Percentiles rank a stretch among this genome's conserved stretches.
Evolutionary conservation across 2,329 filamentous ascomycete genomes (phyloP).

Genomic region (Nectriaceae sp.): DNA sequence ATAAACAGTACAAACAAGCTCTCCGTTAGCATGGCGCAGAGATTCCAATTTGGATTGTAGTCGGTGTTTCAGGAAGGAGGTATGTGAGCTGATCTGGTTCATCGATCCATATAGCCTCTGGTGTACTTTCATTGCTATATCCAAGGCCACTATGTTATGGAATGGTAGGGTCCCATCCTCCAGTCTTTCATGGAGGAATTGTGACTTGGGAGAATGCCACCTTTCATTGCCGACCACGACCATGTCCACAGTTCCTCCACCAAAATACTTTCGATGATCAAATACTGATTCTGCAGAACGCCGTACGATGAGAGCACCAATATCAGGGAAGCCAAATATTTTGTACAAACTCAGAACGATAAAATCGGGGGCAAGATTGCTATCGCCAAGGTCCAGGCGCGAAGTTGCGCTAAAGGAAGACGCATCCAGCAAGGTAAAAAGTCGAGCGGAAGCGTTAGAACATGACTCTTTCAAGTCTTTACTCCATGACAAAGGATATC

Average conservation of each 20-base stretch:
- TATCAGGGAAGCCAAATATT: constrained; percentile 94
- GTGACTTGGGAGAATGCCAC: constrained; percentile 79
- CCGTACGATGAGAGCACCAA: constrained; percentile 82
- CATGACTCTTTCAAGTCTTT: constrained; percentile 41
- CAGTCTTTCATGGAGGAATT: constrained; percentile 74
- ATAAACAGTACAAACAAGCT: constrained; percentile 68
- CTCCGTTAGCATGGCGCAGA: constrained; percentile 70
- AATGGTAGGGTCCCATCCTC: constrained; percentile 93
- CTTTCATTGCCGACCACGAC: constrained; percentile 75
- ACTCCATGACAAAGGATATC: constrained; percentile 73
- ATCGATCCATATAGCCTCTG: constrained; percentile 70
- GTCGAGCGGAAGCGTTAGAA: constrained; percentile 21
- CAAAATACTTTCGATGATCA: constrained; percentile 76
- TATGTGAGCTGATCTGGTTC: constrained; percentile 69
- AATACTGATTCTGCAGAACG: constrained; percentile 68
- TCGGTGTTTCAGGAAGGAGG: constrained; percentile 60
- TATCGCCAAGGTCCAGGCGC: constrained; percentile 68
- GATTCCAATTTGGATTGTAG: constrained; percentile 59
- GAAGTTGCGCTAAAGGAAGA: constrained; percentile 80
- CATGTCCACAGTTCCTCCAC: constrained; percentile 91
- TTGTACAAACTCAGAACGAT: constrained; percentile 90
- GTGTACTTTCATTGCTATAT: constrained; percentile 72
- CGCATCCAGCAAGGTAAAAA: constrained; percentile 79
- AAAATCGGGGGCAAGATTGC: constrained; percentile 73
- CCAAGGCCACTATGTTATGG: constrained; percentile 84